These are phyloP conservation scores for Tetragonia tetragonoides DNA, from an alignment of 148 eudicot species.

Conservation along the genomic window DNA sequence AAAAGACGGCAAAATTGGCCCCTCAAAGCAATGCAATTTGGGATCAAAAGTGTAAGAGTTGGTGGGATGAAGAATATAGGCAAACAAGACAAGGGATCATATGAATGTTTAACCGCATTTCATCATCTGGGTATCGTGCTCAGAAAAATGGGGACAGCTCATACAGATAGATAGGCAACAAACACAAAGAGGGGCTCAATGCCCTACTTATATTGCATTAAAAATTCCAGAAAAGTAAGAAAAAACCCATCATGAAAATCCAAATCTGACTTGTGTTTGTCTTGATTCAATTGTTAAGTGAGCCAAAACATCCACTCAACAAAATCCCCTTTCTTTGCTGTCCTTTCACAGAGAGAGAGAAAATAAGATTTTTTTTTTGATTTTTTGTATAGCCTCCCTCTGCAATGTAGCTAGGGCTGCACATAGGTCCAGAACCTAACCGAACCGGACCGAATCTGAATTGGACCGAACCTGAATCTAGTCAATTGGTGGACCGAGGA, in stretches of 20 bases:
- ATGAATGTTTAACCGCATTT: slow-evolving; percentile 40
- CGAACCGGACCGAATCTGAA: too few relatives aligned
- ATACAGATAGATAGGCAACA: slow-evolving; percentile 21
- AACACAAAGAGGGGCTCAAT: slow-evolving; percentile 25
- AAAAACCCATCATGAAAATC: slow-evolving; percentile 40
- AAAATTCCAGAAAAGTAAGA: slow-evolving; percentile 23
- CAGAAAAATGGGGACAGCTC: slow-evolving; percentile 41
- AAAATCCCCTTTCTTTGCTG: background rate
- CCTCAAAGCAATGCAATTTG: background rate
- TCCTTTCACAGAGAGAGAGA: slow-evolving; percentile 1
- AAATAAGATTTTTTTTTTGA: background rate
- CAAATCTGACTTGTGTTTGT: slow-evolving; percentile 57
- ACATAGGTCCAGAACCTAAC: too few relatives aligned
- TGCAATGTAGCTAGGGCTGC: background rate
- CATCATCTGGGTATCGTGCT: slow-evolving; percentile 50
- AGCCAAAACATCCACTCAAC: slow-evolving; percentile 23
- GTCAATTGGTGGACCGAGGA: too few relatives aligned
- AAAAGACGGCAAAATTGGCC: slow-evolving; percentile 14
- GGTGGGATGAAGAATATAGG: slow-evolving; percentile 1
- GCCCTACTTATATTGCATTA: slow-evolving; percentile 1
- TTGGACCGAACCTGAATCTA: too few relatives aligned
- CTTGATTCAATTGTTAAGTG: slow-evolving; percentile 33
- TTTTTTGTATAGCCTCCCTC: background rate
- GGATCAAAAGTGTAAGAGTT: slow-evolving; percentile 17
- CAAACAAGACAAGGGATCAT: slow-evolving; percentile 27